Evolutionary conservation across 495 filamentous ascomycete species (phyloP), one percentile per base, ranked within the genome.

Genomic region (Xylaria curta): DNA sequence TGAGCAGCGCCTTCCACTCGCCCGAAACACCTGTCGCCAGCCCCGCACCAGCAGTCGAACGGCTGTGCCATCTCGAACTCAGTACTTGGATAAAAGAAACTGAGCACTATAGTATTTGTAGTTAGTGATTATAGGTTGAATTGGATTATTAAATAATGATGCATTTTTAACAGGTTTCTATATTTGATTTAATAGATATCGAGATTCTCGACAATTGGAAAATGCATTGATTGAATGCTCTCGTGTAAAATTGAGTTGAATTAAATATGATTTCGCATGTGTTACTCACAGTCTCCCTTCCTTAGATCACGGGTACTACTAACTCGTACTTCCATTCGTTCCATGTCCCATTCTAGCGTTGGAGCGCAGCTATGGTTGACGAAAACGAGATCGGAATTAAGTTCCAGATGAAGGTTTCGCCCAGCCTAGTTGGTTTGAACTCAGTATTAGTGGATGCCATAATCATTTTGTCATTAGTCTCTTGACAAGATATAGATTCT

Each of bases 11-110:
- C 66, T 13, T 44, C 40, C 26, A 69, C n/a, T 15, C 40, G 38
- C 3, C 66, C 66, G 5, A 69, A 36, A 24, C 66, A 69, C 36
- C n/a, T 49, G 12, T 69, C 42, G 4, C 56, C 56, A 47, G 53
- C 56, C 17, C 21, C 42, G 6, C 66, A 69, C 66, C 66, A 59
- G 28, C 66, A 69, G 6, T 60, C 26, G 40, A 69, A 69, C 4
- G 66, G 15, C 40, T 69, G 66, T 26, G 53, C 54, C 66, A 69
- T 69, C 6, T 21, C 10, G 3, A 47, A 59, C 26, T 69, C 66
- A 5, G 66, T 69, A 38, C 66, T 69, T 61, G 66, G 66, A 38
- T 69, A 69, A 17, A 69, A 69, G 40, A 69, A 69, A 24, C 53
- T 69, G 21, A 69, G 54, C 33, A 38, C 66, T 67, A 56, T 3